These are phyloP conservation scores for Trametes versicolor DNA, from an alignment of 1,284 basidiomycete species.

Conservation along the genomic window DNA sequence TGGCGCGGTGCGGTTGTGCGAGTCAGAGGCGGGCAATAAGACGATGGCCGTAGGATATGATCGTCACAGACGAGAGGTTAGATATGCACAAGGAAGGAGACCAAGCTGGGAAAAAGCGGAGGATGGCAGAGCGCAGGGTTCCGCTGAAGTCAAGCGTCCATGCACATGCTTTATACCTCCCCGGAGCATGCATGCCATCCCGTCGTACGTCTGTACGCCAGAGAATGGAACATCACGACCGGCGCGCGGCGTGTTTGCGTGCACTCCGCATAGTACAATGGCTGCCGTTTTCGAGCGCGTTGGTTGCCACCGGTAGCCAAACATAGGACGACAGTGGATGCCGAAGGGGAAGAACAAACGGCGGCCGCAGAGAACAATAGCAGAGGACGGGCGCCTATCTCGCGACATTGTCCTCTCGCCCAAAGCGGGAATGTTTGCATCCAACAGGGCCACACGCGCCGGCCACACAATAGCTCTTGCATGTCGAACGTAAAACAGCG, in stretches of 20 bases:
- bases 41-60: neutral
- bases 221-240: neutral
- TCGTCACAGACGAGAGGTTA: slow-evolving; percentile 37
- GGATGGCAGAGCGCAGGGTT: slow-evolving; percentile 26
- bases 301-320: neutral
- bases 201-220: slow-evolving; percentile 19
- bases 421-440: slow-evolving; percentile 1
- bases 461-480: neutral
- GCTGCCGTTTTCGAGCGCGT: neutral
- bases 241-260: slow-evolving; percentile 1
- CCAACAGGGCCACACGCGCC: neutral
- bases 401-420: slow-evolving; percentile 14
- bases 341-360: slow-evolving; percentile 18
- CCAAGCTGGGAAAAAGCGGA: neutral
- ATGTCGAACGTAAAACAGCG: neutral
- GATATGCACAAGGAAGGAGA: slow-evolving; percentile 21
- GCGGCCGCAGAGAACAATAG: slow-evolving; percentile 16
- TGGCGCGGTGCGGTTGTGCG: neutral
- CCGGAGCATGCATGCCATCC: neutral
- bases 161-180: slow-evolving; percentile 22
- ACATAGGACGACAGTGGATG: slow-evolving; percentile 1
- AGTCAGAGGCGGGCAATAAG: neutral
- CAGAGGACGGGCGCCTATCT: slow-evolving; percentile 5
- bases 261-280: slow-evolving; percentile 15
- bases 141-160: neutral